Evolutionary conservation across 2,329 filamentous ascomycete genomes (phyloP).

Genomic region (Nigrospora osmanthi): DNA sequence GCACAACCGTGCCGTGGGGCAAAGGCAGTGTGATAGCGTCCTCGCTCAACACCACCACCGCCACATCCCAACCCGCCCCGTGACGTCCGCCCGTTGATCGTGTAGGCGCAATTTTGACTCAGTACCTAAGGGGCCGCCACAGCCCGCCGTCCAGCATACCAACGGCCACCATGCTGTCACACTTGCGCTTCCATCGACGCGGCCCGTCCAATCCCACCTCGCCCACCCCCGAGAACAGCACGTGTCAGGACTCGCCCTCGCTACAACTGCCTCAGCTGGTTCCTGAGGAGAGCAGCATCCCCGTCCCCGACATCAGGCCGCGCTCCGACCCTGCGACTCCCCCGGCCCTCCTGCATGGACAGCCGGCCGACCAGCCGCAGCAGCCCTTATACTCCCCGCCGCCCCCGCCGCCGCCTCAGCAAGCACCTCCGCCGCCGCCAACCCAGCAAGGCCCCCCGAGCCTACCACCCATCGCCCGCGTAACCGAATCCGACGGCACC

Average conservation of each 20-base stretch:
- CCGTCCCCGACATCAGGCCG: slow-evolving; percentile 35
- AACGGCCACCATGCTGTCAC: slow-evolving; percentile 35
- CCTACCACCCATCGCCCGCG: slow-evolving; percentile 28
- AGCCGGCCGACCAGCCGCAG: slow-evolving; percentile 20
- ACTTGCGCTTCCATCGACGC: slow-evolving; percentile 51
- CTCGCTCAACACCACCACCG: too few relatives aligned
- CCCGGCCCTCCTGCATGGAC: too few relatives aligned
- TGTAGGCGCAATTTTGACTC: background rate
- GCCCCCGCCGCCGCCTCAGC: slow-evolving; percentile 20
- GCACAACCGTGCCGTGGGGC: too few relatives aligned
- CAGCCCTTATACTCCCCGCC: slow-evolving; percentile 25
- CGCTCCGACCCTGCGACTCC: slow-evolving; percentile 7
- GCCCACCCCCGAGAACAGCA: slow-evolving; percentile 37
- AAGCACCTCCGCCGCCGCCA: slow-evolving; percentile 18
- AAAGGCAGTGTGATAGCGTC: too few relatives aligned
- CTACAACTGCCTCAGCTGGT: slow-evolving; percentile 32
- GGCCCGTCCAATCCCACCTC: slow-evolving; percentile 48
- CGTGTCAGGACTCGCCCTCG: slow-evolving; percentile 27
- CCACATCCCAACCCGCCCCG: background rate
- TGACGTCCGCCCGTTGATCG: background rate
- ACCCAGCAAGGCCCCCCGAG: background rate
- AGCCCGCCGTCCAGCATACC: background rate
- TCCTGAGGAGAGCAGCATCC: slow-evolving; percentile 33
- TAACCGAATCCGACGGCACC: slow-evolving; percentile 16
- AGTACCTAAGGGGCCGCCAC: background rate